Conservation (phyloP, 495 filamentous ascomycete species). For the Aspergillus panamensis region DNA sequence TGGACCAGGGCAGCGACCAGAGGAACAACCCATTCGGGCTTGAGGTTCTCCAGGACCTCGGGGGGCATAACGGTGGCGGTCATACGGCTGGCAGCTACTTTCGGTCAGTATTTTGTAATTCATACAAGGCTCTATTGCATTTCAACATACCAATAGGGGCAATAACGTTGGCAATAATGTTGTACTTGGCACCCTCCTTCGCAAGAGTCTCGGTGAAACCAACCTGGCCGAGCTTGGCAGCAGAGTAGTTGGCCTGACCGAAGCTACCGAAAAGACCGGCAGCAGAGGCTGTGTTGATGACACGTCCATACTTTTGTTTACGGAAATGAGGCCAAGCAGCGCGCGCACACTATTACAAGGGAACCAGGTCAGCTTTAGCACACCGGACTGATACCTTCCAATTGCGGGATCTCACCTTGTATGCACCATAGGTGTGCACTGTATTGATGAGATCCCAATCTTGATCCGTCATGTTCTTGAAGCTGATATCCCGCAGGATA, state of each 20-base stretch:
- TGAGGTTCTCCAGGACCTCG: conserved; percentile 81
- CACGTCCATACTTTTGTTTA: conserved; percentile 94
- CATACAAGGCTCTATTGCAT: background rate
- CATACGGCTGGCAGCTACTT: conserved; percentile 83
- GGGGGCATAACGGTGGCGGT: conserved; percentile 97
- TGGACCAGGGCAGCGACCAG: conserved; percentile 88
- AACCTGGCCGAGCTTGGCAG: conserved; percentile 93
- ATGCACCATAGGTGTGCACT: conserved; percentile 92
- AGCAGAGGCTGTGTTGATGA: conserved; percentile 95
- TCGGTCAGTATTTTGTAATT: conserved; percentile 12
- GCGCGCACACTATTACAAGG: conserved; percentile 64
- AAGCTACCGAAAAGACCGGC: conserved; percentile 95
- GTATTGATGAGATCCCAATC: conserved; percentile 95
- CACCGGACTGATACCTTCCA: background rate
- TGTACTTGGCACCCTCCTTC: conserved; percentile 97
- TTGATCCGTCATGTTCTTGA: conserved; percentile 97
- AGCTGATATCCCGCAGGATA: conserved; percentile 92
- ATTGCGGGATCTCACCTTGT: conserved; percentile 59
- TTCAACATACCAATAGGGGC: conserved; percentile 68
- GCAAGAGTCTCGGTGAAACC: conserved; percentile 98
- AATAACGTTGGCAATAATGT: conserved; percentile 94
- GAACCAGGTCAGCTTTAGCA: background rate
- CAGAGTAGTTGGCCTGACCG: conserved; percentile 96
- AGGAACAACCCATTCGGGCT: conserved; percentile 95
- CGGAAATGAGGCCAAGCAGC: conserved; percentile 98